phyloP scores from a whole-genome alignment of 495 filamentous ascomycete species.

The Podospora appendiculata region DNA sequence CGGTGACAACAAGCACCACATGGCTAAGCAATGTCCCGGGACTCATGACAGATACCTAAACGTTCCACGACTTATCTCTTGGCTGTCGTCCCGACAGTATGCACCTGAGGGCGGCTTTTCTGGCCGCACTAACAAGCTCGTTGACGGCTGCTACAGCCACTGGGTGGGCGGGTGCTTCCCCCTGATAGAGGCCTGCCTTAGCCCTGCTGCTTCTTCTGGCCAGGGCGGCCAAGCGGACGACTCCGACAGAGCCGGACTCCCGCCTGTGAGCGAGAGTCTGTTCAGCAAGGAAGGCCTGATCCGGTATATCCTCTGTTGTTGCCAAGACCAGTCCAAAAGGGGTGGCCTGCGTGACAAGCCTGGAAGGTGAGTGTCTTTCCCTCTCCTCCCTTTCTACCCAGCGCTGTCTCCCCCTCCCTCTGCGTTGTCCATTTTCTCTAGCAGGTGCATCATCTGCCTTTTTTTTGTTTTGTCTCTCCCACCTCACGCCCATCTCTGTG shows the following conservation, averaged over 20 bases:
- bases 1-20: constrained; percentile 8
- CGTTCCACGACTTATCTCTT: constrained; percentile 66
- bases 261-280: constrained; percentile 30
- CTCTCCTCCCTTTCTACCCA: neutral
- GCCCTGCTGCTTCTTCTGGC: neutral
- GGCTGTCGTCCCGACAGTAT: constrained; percentile 85
- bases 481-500: too few species aligned
- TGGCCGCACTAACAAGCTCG: constrained; percentile 94
- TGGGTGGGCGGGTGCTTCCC: constrained; percentile 96
- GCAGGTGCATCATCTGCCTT: neutral
- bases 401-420: constrained; percentile 1
- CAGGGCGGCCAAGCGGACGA: too few species aligned
- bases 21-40: neutral
- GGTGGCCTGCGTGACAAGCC: constrained; percentile 94
- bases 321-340: constrained; percentile 57
- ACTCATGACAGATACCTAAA: constrained; percentile 58
- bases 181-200: constrained; percentile 72
- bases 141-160: constrained; percentile 95
- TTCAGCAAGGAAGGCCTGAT: constrained; percentile 80
- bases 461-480: neutral
- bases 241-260: constrained; percentile 1
- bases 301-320: constrained; percentile 82
- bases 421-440: neutral
- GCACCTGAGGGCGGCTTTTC: constrained; percentile 86
- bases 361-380: constrained; percentile 56